Base-by-base conservation (phyloP, 1,284 basidiomycete genomes). In the Cryptococcus sp. region DNA sequence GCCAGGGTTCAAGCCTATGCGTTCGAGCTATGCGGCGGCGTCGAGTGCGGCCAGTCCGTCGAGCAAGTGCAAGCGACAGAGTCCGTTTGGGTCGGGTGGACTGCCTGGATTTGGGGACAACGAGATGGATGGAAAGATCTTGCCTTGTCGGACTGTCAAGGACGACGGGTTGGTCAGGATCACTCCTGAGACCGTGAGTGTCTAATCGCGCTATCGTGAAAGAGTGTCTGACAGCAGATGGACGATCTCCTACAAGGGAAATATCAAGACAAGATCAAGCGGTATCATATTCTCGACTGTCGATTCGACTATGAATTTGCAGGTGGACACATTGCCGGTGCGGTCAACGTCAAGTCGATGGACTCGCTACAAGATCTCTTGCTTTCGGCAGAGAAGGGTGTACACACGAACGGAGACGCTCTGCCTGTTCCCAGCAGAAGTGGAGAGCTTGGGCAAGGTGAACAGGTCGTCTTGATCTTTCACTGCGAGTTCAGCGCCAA, bases 401-500 rank as follows among this genome's bases (percentile, higher is more conserved):
- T 82, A 42, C 71, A 76, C 50, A 53, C 63, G 26, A 56, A 52
- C 14, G 52, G 61, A 26, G 52, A 68, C 44, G 65, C 72, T 47
- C 82, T 84, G 62, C 91, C 92, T 4, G 72, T 65, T 43, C 85
- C 89, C 2, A 87, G 86, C 48, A 80, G 85, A 50, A 94, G 90
- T 67, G 88, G 90, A 21, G 84, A 90, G 56, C 51, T 68, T 0
- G 67, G 69, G 19, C 65, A 66, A 16, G 60, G 74, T 2, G 74
- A 74, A 48, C 83, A 95, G 88, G 78, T 89, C 80, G 78, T 98
- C 18, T 75, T 98, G 42, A 80, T 99, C 50, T 97, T 99, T 77
- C 94, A 99, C 72, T 98, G 94, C 78, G 94, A 99, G 75, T 97
- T 97, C 68, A 93, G 88, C 64, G 84, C 81, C 34, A 95, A 95